Conservation (phyloP, 1,139 yeast species). For the Saccharomycopsis phalli region DNA sequence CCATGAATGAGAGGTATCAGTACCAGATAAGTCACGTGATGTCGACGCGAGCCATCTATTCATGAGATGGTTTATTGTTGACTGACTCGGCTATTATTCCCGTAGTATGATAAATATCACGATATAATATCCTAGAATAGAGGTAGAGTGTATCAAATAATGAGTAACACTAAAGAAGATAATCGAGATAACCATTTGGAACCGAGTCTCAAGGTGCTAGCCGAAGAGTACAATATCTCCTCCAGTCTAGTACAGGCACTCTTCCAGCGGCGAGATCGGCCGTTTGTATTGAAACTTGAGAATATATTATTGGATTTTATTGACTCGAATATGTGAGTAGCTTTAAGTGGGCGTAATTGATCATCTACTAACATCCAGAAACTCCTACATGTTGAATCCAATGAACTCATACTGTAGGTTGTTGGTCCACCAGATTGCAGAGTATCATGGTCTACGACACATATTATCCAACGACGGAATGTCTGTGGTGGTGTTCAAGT, state of each 20-base stretch:
- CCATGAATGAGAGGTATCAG: too few species aligned
- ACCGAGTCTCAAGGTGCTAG: slow-evolving; percentile 1
- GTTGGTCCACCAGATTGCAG: slow-evolving; percentile 60
- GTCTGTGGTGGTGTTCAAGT: slow-evolving; percentile 33
- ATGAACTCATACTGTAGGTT: slow-evolving; percentile 62
- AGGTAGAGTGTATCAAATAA: too few species aligned
- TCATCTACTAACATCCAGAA: slow-evolving; percentile 23
- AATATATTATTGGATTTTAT: slow-evolving; percentile 36
- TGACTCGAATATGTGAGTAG: slow-evolving; percentile 23
- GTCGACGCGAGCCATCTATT: too few species aligned
- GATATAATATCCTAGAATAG: too few species aligned
- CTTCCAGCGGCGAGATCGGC: slow-evolving; percentile 39
- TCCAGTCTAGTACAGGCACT: slow-evolving; percentile 31
- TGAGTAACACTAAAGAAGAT: too few species aligned
- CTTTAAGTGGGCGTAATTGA: not conserved
- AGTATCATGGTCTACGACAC: slow-evolving; percentile 53
- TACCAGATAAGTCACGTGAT: too few species aligned
- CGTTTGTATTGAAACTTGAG: slow-evolving; percentile 47
- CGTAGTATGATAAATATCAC: too few species aligned
- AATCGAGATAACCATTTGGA: not conserved
- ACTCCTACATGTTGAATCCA: slow-evolving; percentile 40
- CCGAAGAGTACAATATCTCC: slow-evolving; percentile 4
- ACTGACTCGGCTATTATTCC: too few species aligned
- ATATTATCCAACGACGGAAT: slow-evolving; percentile 38
- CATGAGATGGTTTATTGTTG: too few species aligned